phyloP scores from a whole-genome alignment of 495 filamentous ascomycete species.

The Entonaema liquescens region DNA sequence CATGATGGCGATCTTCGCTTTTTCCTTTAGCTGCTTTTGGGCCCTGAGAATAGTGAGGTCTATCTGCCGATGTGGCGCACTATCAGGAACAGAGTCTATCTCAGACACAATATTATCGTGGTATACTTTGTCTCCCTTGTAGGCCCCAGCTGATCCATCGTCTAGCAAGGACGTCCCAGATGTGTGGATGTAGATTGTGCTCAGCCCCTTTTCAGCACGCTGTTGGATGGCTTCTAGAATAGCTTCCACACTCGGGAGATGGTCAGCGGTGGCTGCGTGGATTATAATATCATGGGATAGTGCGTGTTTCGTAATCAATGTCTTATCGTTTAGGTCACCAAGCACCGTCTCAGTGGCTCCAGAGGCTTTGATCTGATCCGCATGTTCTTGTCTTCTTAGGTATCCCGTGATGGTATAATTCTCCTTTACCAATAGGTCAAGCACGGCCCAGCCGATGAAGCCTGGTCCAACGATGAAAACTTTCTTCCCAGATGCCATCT shows the following conservation, averaged over 20 bases:
- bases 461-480: slow-evolving; percentile 54
- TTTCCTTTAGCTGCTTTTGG: slow-evolving; percentile 41
- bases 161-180: slow-evolving; percentile 43
- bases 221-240: slow-evolving; percentile 48
- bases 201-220: slow-evolving; percentile 38
- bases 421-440: slow-evolving; percentile 48
- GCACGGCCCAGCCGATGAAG: slow-evolving; percentile 51
- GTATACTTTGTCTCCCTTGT: slow-evolving; percentile 48
- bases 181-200: slow-evolving; percentile 54
- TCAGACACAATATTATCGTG: slow-evolving; percentile 43
- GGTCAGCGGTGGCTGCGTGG: slow-evolving; percentile 51
- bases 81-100: slow-evolving; percentile 49
- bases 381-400: slow-evolving; percentile 45
- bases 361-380: slow-evolving; percentile 29
- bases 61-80: slow-evolving; percentile 51
- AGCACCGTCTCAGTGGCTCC: slow-evolving; percentile 41
- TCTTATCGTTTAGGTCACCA: slow-evolving; percentile 39
- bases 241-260: slow-evolving; percentile 48
- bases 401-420: slow-evolving; percentile 47
- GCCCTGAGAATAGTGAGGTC: slow-evolving; percentile 52
- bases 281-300: slow-evolving; percentile 47
- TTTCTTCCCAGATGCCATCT: slow-evolving; percentile 36
- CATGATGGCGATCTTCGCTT: slow-evolving; percentile 72
- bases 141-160: slow-evolving; percentile 30
- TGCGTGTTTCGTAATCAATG: slow-evolving; percentile 45